These are phyloP conservation scores for Arthroderma sp. DNA, from an alignment of 2,329 filamentous ascomycete species.

Conservation along the genomic window DNA sequence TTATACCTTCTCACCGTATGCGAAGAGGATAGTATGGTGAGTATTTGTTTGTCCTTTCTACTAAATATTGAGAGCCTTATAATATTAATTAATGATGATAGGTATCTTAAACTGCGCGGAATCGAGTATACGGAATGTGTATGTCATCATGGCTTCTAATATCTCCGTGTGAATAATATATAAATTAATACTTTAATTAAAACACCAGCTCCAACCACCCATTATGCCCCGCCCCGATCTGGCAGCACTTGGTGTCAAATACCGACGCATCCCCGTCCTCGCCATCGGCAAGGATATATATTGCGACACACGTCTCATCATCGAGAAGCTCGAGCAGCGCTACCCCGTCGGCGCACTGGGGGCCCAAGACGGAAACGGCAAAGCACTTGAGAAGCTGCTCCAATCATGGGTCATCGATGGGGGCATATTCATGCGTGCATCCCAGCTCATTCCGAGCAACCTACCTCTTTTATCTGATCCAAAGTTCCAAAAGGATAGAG, in stretches of 20 bases:
- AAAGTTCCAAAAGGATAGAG: conserved; percentile 47
- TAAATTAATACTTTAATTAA: conserved; percentile 1
- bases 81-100: not conserved
- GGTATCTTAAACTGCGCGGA: conserved; percentile 54
- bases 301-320: conserved; percentile 55
- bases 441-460: conserved; percentile 44
- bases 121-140: conserved; percentile 58
- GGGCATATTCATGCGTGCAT: conserved; percentile 42
- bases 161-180: not conserved
- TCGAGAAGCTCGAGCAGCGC: conserved; percentile 48
- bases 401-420: conserved; percentile 44
- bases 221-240: conserved; percentile 55
- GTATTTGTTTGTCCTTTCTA: not conserved
- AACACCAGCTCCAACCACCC: conserved; percentile 47
- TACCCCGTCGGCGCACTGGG: conserved; percentile 35
- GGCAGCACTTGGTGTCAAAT: conserved; percentile 45
- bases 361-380: conserved; percentile 27
- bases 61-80: not conserved
- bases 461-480: conserved; percentile 43
- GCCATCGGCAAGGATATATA: conserved; percentile 55
- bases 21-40: conserved; percentile 42
- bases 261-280: conserved; percentile 58
- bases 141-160: conserved; percentile 19
- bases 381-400: conserved; percentile 42
- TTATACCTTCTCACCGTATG: conserved; percentile 53